Conservation (phyloP, 192 early-diverging fungal species). For the Podila minutissima region DNA sequence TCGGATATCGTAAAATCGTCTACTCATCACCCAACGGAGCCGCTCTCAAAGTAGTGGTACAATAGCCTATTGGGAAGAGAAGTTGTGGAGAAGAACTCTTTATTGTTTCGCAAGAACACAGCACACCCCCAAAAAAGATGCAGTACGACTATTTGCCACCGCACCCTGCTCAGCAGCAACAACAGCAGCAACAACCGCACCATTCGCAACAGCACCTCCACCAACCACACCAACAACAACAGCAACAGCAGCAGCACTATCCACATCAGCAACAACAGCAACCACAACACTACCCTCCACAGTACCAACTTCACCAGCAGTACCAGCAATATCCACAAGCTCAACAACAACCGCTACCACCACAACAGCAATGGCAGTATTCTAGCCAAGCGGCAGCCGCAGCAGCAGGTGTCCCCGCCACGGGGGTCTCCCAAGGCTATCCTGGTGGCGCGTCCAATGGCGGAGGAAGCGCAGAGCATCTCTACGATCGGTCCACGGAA, state of each 20-base stretch:
- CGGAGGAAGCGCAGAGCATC: slow-evolving; percentile 47
- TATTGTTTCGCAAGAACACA: background rate
- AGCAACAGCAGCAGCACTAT: slow-evolving; percentile 13
- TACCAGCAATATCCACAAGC: too few species aligned
- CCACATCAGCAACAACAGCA: slow-evolving; percentile 9
- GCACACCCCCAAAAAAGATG: background rate
- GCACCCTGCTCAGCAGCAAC: slow-evolving; percentile 9
- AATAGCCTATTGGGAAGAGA: background rate
- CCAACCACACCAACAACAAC: slow-evolving; percentile 5
- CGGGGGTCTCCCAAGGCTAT: background rate
- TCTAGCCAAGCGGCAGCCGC: background rate
- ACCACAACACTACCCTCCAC: too few species aligned
- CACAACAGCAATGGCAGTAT: slow-evolving; percentile 7
- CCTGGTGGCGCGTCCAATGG: background rate
- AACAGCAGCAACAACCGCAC: slow-evolving; percentile 11
- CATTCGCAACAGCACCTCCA: background rate
- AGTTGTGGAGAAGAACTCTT: background rate
- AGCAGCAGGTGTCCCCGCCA: background rate
- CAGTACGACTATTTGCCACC: slow-evolving; percentile 7
- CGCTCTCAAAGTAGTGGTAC: too few species aligned
- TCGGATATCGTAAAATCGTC: too few species aligned
- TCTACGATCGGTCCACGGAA: slow-evolving; percentile 72
- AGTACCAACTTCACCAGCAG: too few species aligned
- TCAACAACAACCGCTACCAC: too few species aligned
- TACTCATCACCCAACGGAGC: too few species aligned